These are phyloP conservation scores for Poterioochromonas sp. DNA, from an alignment of 352 stramenopile species.

Conservation along the genomic window DNA sequence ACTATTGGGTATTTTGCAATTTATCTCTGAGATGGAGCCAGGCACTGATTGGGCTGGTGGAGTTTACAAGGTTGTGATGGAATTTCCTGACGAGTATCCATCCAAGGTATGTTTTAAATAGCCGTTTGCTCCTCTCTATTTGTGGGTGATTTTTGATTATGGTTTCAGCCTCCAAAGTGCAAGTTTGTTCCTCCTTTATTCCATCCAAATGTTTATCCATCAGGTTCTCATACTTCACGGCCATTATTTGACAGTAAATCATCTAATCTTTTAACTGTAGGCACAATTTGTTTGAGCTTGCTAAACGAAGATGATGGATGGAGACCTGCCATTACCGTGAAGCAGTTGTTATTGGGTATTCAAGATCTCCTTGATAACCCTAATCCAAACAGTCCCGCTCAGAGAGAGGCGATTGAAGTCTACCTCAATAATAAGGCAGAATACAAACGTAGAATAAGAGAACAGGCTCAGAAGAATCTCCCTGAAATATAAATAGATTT, in stretches of 20 bases:
- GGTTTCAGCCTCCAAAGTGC: slow-evolving; percentile 84
- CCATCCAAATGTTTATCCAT: slow-evolving; percentile 63
- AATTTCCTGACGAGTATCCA: slow-evolving; percentile 94
- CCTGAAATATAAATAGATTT: slow-evolving; percentile 24
- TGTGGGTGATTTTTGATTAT: slow-evolving; percentile 5
- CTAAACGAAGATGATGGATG: slow-evolving; percentile 98
- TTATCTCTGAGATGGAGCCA: no score
- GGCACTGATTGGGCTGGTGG: slow-evolving; percentile 92
- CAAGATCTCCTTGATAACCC: slow-evolving; percentile 87
- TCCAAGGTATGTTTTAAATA: slow-evolving; percentile 44
- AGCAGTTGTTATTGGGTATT: slow-evolving; percentile 89
- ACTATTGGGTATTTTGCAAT: no score
- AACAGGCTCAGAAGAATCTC: slow-evolving; percentile 56
- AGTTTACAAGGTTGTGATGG: slow-evolving; percentile 90
- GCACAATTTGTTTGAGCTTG: slow-evolving; percentile 95
- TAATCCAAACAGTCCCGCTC: slow-evolving; percentile 77
- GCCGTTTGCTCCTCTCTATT: background rate
- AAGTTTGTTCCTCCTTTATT: slow-evolving; percentile 95
- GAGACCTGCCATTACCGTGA: slow-evolving; percentile 92
- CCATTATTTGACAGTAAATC: background rate
- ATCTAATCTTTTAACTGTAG: slow-evolving; percentile 40
- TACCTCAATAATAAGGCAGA: slow-evolving; percentile 60
- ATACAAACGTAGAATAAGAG: slow-evolving; percentile 58
- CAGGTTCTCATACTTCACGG: background rate
- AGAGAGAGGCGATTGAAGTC: slow-evolving; percentile 71